phyloP scores from a whole-genome alignment of 192 early-diverging fungal genomes.

The Anaeromyces robustus region DNA sequence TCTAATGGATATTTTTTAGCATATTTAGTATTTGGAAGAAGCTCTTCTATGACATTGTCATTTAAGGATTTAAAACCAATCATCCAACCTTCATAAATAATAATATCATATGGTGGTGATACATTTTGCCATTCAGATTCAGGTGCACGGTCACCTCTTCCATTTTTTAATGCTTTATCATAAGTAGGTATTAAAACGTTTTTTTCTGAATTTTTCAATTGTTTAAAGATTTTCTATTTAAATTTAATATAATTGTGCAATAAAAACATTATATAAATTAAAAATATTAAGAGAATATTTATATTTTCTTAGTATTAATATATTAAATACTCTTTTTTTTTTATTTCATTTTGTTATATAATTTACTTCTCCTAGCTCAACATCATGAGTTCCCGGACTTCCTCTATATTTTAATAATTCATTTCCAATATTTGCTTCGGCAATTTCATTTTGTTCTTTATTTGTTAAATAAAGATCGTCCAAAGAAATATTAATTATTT shows the following conservation, averaged over 20 bases:
- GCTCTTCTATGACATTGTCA: constrained; percentile 3
- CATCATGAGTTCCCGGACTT: constrained; percentile 80
- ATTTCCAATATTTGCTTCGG: constrained; percentile 30
- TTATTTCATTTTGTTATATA: constrained; percentile 23
- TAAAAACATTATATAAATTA: constrained; percentile 9
- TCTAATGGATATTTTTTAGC: constrained; percentile 17
- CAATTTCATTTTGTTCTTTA: constrained; percentile 37
- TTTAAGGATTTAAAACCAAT: constrained; percentile 62
- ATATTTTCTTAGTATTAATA: too few species aligned
- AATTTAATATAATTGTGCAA: neutral
- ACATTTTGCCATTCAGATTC: constrained; percentile 35
- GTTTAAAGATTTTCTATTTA: neutral
- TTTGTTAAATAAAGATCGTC: constrained; percentile 78
- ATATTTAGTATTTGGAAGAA: constrained; percentile 8
- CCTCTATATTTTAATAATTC: constrained; percentile 66
- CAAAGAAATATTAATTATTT: constrained; percentile 46
- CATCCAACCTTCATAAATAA: constrained; percentile 89
- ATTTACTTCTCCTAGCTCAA: constrained; percentile 35
- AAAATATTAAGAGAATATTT: too few species aligned
- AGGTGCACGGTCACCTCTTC: constrained; percentile 62
- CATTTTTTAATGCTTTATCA: constrained; percentile 60
- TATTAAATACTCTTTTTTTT: too few species aligned
- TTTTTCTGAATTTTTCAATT: neutral
- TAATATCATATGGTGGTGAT: constrained; percentile 45
- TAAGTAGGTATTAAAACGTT: constrained; percentile 50